Base-by-base conservation (phyloP, 225 moss, liverwort and hornwort genomes). In the Sphagnum tenellum region DNA sequence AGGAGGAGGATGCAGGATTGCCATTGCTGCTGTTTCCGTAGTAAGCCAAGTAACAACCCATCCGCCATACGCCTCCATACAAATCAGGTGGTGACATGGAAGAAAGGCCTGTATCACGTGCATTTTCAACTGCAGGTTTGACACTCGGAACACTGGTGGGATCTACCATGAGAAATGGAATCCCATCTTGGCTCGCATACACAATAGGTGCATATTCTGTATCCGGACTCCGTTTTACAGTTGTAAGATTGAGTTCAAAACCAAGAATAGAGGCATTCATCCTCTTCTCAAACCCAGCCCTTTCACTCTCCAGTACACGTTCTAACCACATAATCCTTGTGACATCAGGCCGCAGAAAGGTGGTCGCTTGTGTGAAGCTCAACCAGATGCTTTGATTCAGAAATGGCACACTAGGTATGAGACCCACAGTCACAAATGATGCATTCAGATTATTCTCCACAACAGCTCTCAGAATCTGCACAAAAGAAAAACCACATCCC, bases 361-460 rank as follows among this genome's bases (percentile, higher is more conserved):
- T 56, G 8, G 88, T 88, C 46, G 71, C 73, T 65, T 73, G 72
- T 3, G 90, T 84, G 72, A 86, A 91, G 44, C 52, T 50, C 5
- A 55, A 12, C 86, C 86, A 91, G n/a, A 49, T 12, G 12, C 45
- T 58, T 29, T 80, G 64, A 13, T 66, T 67, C 14, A 87, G 46
- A 2, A 68, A 65, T 10, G 73, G 70, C 50, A 48, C 70, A 47
- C 66, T 74, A 9, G 71, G 75, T 9, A 91, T 44, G 52, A 88
- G 67, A 50, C 90, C 90, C 8, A 83, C 56, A 70, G 80, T 79
- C 83, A 86, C 88, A 72, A 86, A 86, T 3, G 88, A 88, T 4
- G 88, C 79, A 55, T 91, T 84, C 65, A 91, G 60, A 60, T 72
- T 91, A 73, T 91, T 91, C 46, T 75, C 76, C 71, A 91, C 60